A percentile compares a stretch with the other conserved stretches of the same genome.
phyloP scores from a whole-genome alignment of 768 basidiomycete species.

The Hygrocybe punicea region DNA sequence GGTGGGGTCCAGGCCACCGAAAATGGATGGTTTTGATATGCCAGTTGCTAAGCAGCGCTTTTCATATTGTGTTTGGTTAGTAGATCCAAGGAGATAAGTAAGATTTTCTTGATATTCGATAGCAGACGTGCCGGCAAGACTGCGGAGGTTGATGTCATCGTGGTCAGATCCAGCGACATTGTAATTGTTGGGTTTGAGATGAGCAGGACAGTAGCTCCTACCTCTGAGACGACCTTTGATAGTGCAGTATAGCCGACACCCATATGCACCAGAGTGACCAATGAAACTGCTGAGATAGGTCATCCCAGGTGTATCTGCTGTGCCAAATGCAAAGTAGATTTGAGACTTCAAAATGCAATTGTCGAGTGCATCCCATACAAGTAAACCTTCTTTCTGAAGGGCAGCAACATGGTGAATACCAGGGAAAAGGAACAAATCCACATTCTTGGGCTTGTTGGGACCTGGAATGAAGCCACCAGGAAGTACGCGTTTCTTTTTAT shows the following conservation, averaged over 20 bases:
- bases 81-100: too few species aligned
- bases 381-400: slow-evolving; percentile 29
- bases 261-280: slow-evolving; percentile 35
- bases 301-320: slow-evolving; percentile 37
- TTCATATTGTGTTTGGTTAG: too few species aligned
- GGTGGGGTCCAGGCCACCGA: slow-evolving; percentile 27
- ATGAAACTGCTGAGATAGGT: slow-evolving; percentile 32
- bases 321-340: slow-evolving; percentile 22
- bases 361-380: slow-evolving; percentile 30
- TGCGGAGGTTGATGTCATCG: slow-evolving; percentile 16
- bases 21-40: slow-evolving; percentile 15
- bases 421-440: slow-evolving; percentile 35
- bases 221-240: slow-evolving; percentile 31
- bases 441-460: slow-evolving; percentile 31
- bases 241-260: slow-evolving; percentile 35
- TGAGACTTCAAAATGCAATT: slow-evolving; percentile 13
- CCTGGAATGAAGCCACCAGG: slow-evolving; percentile 25
- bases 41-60: too few species aligned
- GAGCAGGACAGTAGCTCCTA: slow-evolving; percentile 35
- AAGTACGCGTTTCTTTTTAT: slow-evolving; percentile 25
- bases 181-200: slow-evolving; percentile 25
- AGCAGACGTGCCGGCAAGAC: too few species aligned
- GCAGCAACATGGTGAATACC: slow-evolving; percentile 33
- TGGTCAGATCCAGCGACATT: slow-evolving; percentile 20
- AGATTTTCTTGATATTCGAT: slow-evolving; percentile 15